These are phyloP conservation scores for Pestalotiopsis sp. DNA, from an alignment of 2,329 filamentous ascomycete genomes.

Conservation along the genomic window DNA sequence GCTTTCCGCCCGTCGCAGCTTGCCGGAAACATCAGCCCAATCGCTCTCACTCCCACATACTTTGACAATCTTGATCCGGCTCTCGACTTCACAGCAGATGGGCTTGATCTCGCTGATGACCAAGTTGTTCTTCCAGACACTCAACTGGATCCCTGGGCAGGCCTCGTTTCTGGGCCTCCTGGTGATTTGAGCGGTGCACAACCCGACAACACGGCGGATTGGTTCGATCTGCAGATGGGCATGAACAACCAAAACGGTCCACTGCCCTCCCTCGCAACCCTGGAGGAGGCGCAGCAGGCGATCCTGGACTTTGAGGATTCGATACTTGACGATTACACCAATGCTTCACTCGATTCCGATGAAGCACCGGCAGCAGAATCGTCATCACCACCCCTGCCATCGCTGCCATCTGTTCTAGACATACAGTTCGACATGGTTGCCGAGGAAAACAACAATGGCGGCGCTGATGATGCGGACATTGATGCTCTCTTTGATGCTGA, in stretches of 20 bases:
- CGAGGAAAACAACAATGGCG: neutral
- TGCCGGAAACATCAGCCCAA: neutral
- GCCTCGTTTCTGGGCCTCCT: neutral
- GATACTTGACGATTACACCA: neutral
- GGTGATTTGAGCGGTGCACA: neutral
- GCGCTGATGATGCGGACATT: neutral
- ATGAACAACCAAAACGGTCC: neutral
- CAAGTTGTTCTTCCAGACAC: neutral
- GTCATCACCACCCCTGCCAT: neutral
- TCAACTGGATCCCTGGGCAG: neutral
- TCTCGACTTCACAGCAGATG: neutral
- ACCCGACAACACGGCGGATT: neutral
- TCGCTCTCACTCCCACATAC: neutral
- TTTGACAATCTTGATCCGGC: neutral
- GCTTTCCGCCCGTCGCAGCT: neutral
- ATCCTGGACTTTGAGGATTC: neutral
- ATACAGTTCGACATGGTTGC: neutral
- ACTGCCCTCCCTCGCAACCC: neutral
- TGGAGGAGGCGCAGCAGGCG: neutral
- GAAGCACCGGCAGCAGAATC: neutral
- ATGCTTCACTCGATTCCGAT: neutral
- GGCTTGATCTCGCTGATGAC: neutral
- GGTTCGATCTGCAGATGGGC: neutral
- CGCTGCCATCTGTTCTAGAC: neutral
- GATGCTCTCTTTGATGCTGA: neutral